Evolutionary conservation across 2,329 filamentous ascomycete genomes (phyloP), one percentile per base, ranked within the genome.

Genomic region (Aspergillus sp.): DNA sequence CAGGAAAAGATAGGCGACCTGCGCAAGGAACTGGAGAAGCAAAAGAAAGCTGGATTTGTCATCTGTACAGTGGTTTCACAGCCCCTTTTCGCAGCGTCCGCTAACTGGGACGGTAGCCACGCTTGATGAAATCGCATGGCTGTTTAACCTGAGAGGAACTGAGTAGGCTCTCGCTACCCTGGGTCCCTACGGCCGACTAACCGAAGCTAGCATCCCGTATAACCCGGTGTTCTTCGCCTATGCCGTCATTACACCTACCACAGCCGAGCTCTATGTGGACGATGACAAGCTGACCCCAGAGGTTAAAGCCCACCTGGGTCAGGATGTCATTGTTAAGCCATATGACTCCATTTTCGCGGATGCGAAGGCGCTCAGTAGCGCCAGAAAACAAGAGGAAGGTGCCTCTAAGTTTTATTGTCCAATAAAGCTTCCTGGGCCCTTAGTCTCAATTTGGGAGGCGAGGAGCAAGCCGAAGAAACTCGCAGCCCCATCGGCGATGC

Each of bases 201-300:
- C 40, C 41, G 16, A 40, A 33, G 8, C 7, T 31, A 75, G 71
- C 55, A 96, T 98, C 44, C 85, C 86, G 0, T 98, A 91, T 66
- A 98, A 98, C 55, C 91, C 91, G 0, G 91, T 98, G 30, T 96
- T 98, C 68, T 96, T 96, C 63, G 91, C 89, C 11, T 98, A 96
- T 52, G 89, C 89, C 27, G 74, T 91, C 26, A 68, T 98, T 41
- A 96, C 91, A 2, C 76, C 79, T 2, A 78, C 61, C 8, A 68
- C 75, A 2, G 84, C 81, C 15, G 86, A 79, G 1, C 71, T 98
- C 4, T 98, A 95, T 52, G 68, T 96, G 37, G 82, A 96, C 51
- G 73, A 79, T 8, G 72, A 74, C 10, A 94, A 95, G 58, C 63
- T 96, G 16, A 77, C 71, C 20, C 63, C 72, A 3, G 75, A 83